Percentiles rank a stretch among this genome's conserved stretches.
These are phyloP conservation scores for Thalassiosira mediterranea DNA, from an alignment of 352 stramenopile species.

Conservation along the genomic window DNA sequence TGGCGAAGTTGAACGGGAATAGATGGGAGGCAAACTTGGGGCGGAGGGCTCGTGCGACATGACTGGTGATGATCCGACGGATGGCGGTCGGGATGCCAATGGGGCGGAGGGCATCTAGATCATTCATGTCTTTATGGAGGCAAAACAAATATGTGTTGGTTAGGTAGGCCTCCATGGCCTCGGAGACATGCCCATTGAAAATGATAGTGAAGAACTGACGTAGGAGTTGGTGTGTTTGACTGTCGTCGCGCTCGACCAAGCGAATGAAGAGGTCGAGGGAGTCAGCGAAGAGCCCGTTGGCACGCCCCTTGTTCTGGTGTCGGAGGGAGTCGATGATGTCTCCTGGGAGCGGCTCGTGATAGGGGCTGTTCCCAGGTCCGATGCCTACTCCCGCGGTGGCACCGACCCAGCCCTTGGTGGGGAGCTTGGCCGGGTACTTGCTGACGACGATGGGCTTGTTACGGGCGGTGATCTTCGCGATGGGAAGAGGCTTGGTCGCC, in stretches of 20 bases:
- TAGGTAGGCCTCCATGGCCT: conserved; percentile 5
- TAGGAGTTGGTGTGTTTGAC: conserved; percentile 4
- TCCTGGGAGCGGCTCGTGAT: conserved; percentile 7
- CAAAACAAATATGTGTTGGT: conserved; percentile 37
- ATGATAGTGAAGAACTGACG: conserved; percentile 13
- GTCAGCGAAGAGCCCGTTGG: conserved; percentile 17
- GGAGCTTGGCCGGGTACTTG: too few relatives aligned
- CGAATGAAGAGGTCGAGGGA: conserved; percentile 26
- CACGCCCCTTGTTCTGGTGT: background rate
- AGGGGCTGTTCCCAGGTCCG: too few relatives aligned
- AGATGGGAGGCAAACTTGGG: conserved; percentile 5
- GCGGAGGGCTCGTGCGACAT: background rate
- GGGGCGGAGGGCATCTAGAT: conserved; percentile 26
- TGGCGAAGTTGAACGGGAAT: conserved; percentile 34
- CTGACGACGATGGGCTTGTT: background rate
- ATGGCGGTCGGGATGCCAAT: conserved; percentile 40
- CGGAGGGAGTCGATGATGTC: conserved; percentile 32
- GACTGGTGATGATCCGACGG: conserved; percentile 14
- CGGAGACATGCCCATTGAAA: conserved; percentile 5
- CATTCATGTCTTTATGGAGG: conserved; percentile 36
- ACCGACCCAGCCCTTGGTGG: too few relatives aligned
- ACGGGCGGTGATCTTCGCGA: background rate
- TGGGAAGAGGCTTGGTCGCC: background rate
- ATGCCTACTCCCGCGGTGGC: too few relatives aligned
- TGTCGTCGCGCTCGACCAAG: conserved; percentile 17